Evolutionary conservation across 345 rosid species (phyloP).

Genomic region (Salix udensis): DNA sequence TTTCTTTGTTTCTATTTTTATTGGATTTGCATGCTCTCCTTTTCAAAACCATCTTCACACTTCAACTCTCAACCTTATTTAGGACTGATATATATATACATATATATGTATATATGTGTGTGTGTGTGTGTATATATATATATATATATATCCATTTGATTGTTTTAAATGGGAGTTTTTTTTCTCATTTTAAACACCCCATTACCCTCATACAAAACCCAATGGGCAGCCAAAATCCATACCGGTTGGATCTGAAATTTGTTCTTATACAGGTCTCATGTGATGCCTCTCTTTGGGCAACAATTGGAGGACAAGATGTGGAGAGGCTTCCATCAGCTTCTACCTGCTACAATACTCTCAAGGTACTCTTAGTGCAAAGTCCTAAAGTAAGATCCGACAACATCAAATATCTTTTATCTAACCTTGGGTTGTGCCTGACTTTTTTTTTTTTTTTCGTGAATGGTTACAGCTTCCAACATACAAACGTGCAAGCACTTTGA

Average conservation of each 20-base stretch:
- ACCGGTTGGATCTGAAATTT: slow-evolving; percentile 14
- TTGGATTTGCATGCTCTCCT: not conserved
- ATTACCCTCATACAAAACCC: too few relatives aligned
- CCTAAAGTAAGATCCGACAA: not conserved
- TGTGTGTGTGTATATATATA: too few relatives aligned
- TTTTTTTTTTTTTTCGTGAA: slow-evolving; percentile 14
- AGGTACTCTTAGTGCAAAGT: slow-evolving; percentile 40
- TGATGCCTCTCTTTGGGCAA: slow-evolving; percentile 87
- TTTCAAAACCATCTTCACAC: not conserved
- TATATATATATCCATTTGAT: too few relatives aligned
- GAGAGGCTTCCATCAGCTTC: slow-evolving; percentile 99
- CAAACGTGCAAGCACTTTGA: slow-evolving; percentile 81
- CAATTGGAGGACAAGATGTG: slow-evolving; percentile 91
- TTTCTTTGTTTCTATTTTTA: not conserved
- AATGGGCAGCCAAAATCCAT: too few relatives aligned
- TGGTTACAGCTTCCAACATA: slow-evolving; percentile 89
- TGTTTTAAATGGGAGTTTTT: too few relatives aligned
- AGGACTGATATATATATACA: too few relatives aligned
- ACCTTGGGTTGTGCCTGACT: not conserved
- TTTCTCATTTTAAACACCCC: too few relatives aligned
- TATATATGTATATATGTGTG: too few relatives aligned
- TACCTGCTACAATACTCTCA: slow-evolving; percentile 97
- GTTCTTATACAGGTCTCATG: slow-evolving; percentile 59
- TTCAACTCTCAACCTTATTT: not conserved
- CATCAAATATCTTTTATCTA: not conserved